Evolutionary conservation across 768 basidiomycete genomes (phyloP), one percentile per base, ranked within the genome.

Genomic region (Lactarius deliciosus): DNA sequence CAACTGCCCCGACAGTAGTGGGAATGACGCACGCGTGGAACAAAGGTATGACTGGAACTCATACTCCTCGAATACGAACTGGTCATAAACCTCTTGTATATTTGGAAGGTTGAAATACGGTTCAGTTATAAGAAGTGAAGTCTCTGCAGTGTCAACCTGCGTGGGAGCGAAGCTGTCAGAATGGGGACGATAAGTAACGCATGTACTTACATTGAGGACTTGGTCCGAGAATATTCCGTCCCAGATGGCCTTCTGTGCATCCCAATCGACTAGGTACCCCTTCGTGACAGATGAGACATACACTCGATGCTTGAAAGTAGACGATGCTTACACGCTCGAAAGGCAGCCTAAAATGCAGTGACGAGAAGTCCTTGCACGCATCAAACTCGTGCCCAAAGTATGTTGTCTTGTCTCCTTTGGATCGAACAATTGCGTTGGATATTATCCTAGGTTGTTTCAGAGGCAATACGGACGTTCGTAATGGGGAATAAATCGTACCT

Each of bases 21-120:
- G 61, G 64, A 64, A 62, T 57, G 28, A 81, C 91, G 74, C 77
- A 96, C 96, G 89, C 61, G 93, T 86, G 73, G 87, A 87, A 34
- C 94, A 85, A 73, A 85, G 81, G 75, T 92, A 94, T 57, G 91
- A 86, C 57, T 83, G 81, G 74, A 96, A 97, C 72, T 96, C 95
- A 79, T 95, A 98, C 77, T 98, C 94, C 75, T 98, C 96, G 72
- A 97, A 98, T 2, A 96, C 82, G 74, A 98, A 91, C 76, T 98
- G 94, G 75, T 98, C 96, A 72, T 96, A 95, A 40, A 92, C 84
- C 32, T 94, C 92, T 77, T 94, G 92, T 15, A 97, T 85, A 73
- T 93, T 94, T 30, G 93, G 91, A 10, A 96, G 80, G 78, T 98
- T 95, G 82, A 96, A 92, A 74, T 92, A 93, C 6, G 96, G 94